Evolutionary conservation across 2,329 filamentous ascomycete genomes (phyloP).

Genomic region (Calonectria fujianensis): DNA sequence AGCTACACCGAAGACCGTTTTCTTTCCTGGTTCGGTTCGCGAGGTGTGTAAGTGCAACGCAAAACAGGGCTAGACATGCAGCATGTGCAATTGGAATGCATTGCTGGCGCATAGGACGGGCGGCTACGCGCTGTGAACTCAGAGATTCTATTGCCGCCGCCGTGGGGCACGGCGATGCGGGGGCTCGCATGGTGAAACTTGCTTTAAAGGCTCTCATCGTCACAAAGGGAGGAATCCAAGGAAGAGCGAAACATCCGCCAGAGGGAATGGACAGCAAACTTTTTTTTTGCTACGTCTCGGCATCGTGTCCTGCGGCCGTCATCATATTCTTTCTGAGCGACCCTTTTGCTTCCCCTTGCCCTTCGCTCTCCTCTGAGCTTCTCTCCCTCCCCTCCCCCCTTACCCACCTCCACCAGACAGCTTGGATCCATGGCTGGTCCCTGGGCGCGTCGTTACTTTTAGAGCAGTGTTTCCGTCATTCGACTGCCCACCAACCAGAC

Average conservation of each 20-base stretch:
- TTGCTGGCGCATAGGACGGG: conserved; percentile 20
- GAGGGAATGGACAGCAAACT: conserved; percentile 16
- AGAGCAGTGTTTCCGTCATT: conserved; percentile 15
- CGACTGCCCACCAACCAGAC: conserved; percentile 30
- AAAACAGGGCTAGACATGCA: conserved; percentile 12
- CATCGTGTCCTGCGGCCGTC: background rate
- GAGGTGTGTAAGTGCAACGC: background rate
- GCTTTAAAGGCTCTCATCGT: conserved; percentile 29
- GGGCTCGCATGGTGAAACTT: conserved; percentile 24
- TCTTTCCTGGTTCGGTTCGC: background rate
- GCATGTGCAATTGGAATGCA: conserved; percentile 6
- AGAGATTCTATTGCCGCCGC: conserved; percentile 31
- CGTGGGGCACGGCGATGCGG: conserved; percentile 20
- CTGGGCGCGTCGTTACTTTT: conserved; percentile 15
- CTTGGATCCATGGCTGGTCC: conserved; percentile 27
- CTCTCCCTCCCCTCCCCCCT: background rate
- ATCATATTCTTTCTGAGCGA: conserved; percentile 2
- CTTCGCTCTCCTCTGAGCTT: background rate
- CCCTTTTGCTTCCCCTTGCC: conserved; percentile 1
- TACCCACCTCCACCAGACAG: background rate
- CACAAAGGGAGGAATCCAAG: background rate
- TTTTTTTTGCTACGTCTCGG: conserved; percentile 19
- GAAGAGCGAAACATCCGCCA: background rate
- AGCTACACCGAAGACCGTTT: conserved; percentile 8
- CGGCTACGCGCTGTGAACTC: conserved; percentile 26